Conservation (phyloP, 495 filamentous ascomycete genomes). For the Aspergillus asperescens region DNA sequence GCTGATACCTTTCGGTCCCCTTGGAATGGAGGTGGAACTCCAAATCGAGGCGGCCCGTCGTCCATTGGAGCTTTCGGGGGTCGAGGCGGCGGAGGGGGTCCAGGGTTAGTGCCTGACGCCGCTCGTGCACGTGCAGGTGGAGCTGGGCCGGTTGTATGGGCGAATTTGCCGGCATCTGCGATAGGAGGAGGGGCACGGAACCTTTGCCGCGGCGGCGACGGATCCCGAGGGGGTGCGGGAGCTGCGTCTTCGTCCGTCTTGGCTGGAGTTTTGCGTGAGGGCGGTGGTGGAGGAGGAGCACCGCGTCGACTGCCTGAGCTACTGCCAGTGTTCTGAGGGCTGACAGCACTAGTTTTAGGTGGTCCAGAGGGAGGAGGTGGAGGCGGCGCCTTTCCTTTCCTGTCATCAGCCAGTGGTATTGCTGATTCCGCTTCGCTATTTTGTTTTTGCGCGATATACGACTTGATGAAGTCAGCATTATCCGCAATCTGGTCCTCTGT, state of each 20-base stretch:
- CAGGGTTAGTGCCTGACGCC: slow-evolving; percentile 55
- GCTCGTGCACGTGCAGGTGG: slow-evolving; percentile 53
- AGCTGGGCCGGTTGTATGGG: slow-evolving; percentile 48
- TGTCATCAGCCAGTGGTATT: slow-evolving; percentile 29
- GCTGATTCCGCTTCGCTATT: slow-evolving; percentile 40
- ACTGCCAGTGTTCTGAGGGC: slow-evolving; percentile 62
- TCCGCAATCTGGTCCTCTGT: slow-evolving; percentile 88
- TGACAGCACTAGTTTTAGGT: slow-evolving; percentile 46
- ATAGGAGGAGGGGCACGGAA: slow-evolving; percentile 83
- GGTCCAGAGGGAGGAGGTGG: slow-evolving; percentile 56
- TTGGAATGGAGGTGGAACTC: slow-evolving; percentile 78
- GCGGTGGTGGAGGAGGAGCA: slow-evolving; percentile 79
- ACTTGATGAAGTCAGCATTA: slow-evolving; percentile 91
- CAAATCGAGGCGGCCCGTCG: slow-evolving; percentile 57
- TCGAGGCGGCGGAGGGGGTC: slow-evolving; percentile 77
- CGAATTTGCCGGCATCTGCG: slow-evolving; percentile 79
- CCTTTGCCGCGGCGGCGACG: slow-evolving; percentile 47
- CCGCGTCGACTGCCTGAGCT: slow-evolving; percentile 60
- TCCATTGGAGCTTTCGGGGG: slow-evolving; percentile 84
- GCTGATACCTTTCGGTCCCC: slow-evolving; percentile 58
- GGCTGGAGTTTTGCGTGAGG: slow-evolving; percentile 57
- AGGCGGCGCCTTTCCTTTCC: slow-evolving; percentile 49
- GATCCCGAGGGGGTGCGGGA: slow-evolving; percentile 41
- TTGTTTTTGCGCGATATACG: slow-evolving; percentile 80
- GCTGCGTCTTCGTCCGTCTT: slow-evolving; percentile 51